phyloP scores from a whole-genome alignment of 2,329 filamentous ascomycete species.

The Aspergillus uvarum region DNA sequence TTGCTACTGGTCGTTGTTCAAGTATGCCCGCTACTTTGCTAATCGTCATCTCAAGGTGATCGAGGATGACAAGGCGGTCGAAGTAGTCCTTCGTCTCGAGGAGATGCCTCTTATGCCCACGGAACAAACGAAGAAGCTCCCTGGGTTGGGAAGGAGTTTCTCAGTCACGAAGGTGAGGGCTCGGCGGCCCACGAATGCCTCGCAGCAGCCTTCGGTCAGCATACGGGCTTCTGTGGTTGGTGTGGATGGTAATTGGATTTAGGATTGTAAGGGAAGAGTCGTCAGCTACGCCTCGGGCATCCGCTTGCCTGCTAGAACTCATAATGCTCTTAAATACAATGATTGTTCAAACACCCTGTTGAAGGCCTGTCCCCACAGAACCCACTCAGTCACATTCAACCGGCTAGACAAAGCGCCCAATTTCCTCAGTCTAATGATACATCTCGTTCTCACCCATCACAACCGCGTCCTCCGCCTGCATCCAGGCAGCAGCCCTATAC shows the following conservation, averaged over 20 bases:
- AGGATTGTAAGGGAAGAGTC: not conserved
- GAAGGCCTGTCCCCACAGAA: no score
- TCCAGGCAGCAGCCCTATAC: not conserved
- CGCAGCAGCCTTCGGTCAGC: not conserved
- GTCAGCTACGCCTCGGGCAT: no score
- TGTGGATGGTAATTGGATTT: not conserved
- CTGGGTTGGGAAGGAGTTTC: slow-evolving; percentile 9
- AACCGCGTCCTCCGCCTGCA: not conserved
- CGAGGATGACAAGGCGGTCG: slow-evolving; percentile 48
- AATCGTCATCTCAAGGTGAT: slow-evolving; percentile 51
- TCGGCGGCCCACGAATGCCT: not conserved
- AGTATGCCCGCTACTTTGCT: slow-evolving; percentile 50
- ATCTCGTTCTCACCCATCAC: not conserved
- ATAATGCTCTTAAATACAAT: no score
- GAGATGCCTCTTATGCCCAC: not conserved
- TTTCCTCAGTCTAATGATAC: not conserved
- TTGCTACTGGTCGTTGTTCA: slow-evolving; percentile 45
- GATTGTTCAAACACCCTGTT: no score
- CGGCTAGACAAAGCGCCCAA: no score
- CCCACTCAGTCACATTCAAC: no score
- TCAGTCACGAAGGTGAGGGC: slow-evolving; percentile 7
- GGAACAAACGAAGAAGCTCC: not conserved
- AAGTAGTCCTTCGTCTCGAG: slow-evolving; percentile 28
- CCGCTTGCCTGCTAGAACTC: no score
- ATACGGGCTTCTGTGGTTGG: not conserved